These are phyloP conservation scores for Malania oleifera DNA, from an alignment of 164 flowering plant genomes.

Conservation along the genomic window DNA sequence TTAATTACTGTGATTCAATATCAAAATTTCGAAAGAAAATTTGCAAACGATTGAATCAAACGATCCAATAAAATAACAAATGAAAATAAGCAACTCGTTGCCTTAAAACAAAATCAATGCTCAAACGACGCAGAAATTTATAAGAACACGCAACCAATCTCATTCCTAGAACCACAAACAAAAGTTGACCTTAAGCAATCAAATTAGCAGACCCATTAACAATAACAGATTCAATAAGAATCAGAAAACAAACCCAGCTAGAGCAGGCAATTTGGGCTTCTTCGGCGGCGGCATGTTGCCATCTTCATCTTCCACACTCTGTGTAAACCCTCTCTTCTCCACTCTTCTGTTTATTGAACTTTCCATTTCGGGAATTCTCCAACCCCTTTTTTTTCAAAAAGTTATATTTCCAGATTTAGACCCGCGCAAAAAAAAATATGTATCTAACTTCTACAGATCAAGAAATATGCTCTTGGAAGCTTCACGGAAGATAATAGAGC, in stretches of 20 bases:
- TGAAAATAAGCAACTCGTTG: too few species aligned
- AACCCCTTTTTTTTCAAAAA: background rate
- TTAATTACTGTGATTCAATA: too few species aligned
- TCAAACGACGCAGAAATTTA: too few species aligned
- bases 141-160: too few species aligned
- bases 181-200: background rate
- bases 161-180: too few species aligned
- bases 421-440: background rate
- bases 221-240: background rate
- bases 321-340: conserved; percentile 39
- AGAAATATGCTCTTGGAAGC: background rate
- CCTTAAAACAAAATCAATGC: too few species aligned
- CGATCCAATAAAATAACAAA: too few species aligned
- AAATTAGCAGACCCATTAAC: background rate
- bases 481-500: conserved; percentile 2
- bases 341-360: conserved; percentile 22
- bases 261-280: conserved; percentile 42
- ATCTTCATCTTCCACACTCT: conserved; percentile 22
- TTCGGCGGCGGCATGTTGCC: conserved; percentile 26
- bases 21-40: too few species aligned
- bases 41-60: too few species aligned
- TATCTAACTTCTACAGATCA: too few species aligned
- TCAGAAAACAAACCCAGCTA: conserved; percentile 37
- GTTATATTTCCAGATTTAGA: conserved; percentile 5
- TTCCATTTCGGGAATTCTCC: conserved; percentile 27